Percentiles rank a stretch among this genome's conserved stretches.
phyloP scores from a whole-genome alignment of 2,329 filamentous ascomycete genomes.

The Cladosporium austrohemisphaericum region DNA sequence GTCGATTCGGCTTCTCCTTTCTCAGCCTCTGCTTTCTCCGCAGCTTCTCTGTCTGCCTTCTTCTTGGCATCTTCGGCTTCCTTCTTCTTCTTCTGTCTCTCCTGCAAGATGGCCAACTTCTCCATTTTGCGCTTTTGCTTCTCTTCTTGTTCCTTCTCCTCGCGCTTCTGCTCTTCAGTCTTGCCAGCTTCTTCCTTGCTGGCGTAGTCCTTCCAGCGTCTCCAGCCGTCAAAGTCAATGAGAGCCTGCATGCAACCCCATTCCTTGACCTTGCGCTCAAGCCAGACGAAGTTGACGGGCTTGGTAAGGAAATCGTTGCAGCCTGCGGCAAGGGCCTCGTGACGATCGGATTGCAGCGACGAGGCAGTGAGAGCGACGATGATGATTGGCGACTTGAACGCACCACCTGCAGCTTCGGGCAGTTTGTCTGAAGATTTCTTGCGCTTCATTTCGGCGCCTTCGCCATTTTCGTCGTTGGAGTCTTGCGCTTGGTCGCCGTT shows the following conservation, averaged over 20 bases:
- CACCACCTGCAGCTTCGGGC: slow-evolving; percentile 38
- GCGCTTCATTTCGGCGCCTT: not conserved
- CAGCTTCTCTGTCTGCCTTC: slow-evolving; percentile 11
- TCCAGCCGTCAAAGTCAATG: slow-evolving; percentile 97
- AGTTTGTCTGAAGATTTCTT: slow-evolving; percentile 57
- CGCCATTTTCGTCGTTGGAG: not conserved
- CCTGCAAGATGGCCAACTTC: slow-evolving; percentile 30
- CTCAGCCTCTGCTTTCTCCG: slow-evolving; percentile 3
- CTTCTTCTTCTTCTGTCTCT: slow-evolving; percentile 24
- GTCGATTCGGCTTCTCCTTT: slow-evolving; percentile 10
- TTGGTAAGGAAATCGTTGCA: slow-evolving; percentile 97
- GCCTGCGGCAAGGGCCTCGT: slow-evolving; percentile 89
- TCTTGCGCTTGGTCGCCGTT: not conserved
- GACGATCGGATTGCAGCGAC: slow-evolving; percentile 88
- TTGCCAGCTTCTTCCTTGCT: slow-evolving; percentile 30
- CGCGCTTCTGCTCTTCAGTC: slow-evolving; percentile 34
- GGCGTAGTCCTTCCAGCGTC: slow-evolving; percentile 86
- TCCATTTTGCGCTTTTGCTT: slow-evolving; percentile 31
- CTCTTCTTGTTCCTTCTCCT: slow-evolving; percentile 28
- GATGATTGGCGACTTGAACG: slow-evolving; percentile 96
- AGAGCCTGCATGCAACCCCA: slow-evolving; percentile 99
- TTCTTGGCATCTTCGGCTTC: slow-evolving; percentile 27
- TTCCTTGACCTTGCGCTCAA: slow-evolving; percentile 96
- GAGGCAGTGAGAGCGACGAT: slow-evolving; percentile 95
- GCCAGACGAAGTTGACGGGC: slow-evolving; percentile 97